Base-by-base conservation (phyloP, 2,329 filamentous ascomycete species). In the Sarocladium brachiariae region DNA sequence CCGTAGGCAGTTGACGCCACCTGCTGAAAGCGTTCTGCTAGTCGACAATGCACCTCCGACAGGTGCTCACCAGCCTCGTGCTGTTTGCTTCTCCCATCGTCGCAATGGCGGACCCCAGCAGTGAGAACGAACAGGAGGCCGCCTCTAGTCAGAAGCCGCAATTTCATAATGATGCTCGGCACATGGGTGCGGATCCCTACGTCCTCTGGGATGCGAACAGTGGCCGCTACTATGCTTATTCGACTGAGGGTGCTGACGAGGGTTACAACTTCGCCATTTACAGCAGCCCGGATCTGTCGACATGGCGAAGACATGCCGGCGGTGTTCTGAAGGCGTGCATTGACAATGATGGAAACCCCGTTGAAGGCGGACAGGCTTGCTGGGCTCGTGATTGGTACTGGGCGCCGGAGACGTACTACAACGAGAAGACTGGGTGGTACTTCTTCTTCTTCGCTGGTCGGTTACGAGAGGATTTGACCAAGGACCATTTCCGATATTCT, bases 321-420 rank as follows among this genome's bases (percentile, higher is more conserved):
- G 65, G 65, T 30, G 63, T 63, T 13, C 47, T 67, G 14, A 63
- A 59, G 37, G 62, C 63, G 2, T 67, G 65, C 47, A 61, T 60
- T 43, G 62, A 64, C 53, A 59, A 50, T 31, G 31, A 51, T 34
- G 60, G 58, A 59, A 61, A 62, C 18, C 54, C 23, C 21, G 21
- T 66, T 9, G 41, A 60, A 8, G 63, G 58, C 3, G 65, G 65
- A 1, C 65, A 67, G 50, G 65, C 60, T 2, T 67, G 65, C 35
- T 67, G 65, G 65, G 64, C 65, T 13, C 57, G 61, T 6, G 65
- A 67, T 46, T 67, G 65, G 65, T 56, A 55, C n/a, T 67, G 65
- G 65, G 65, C 65, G 6, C 65, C 65, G 2, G 65, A 67, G 57
- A 64, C 59, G 4, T 67, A 67, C 50, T 58, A 65, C 56, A 67